Conservation (phyloP, 2,329 filamentous ascomycete species). For the Cucurbitaria berberidis region DNA sequence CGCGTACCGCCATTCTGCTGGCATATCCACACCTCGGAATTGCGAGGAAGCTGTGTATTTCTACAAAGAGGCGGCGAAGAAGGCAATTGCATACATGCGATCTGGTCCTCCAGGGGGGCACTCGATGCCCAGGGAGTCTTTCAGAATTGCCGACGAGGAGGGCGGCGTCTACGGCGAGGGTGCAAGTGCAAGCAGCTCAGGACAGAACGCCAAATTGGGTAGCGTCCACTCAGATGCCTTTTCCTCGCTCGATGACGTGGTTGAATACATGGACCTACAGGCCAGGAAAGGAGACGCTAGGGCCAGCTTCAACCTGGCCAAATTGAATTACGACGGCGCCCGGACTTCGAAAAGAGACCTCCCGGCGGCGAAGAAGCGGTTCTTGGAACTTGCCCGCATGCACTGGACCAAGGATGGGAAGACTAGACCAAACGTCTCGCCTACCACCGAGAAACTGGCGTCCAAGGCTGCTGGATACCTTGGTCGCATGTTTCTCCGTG, state of each 20-base stretch:
- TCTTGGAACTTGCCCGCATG: slow-evolving; percentile 76
- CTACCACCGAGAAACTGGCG: slow-evolving; percentile 76
- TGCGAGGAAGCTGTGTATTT: slow-evolving; percentile 85
- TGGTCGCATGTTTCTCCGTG: slow-evolving; percentile 86
- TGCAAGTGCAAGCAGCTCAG: slow-evolving; percentile 87
- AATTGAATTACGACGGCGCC: slow-evolving; percentile 87
- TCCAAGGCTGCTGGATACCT: slow-evolving; percentile 86
- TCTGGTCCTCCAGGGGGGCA: slow-evolving; percentile 90
- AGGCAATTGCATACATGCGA: slow-evolving; percentile 85
- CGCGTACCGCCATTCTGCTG: slow-evolving; percentile 82
- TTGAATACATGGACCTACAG: slow-evolving; percentile 92
- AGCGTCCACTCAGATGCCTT: slow-evolving; percentile 79
- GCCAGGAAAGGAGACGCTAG: slow-evolving; percentile 88
- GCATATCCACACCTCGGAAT: slow-evolving; percentile 82
- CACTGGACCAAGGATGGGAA: slow-evolving; percentile 86
- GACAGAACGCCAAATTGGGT: slow-evolving; percentile 76
- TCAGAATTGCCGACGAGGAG: slow-evolving; percentile 85
- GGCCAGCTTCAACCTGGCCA: slow-evolving; percentile 83
- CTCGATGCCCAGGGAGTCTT: slow-evolving; percentile 76
- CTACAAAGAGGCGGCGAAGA: slow-evolving; percentile 93
- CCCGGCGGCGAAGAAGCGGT: slow-evolving; percentile 77
- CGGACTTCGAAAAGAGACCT: slow-evolving; percentile 76
- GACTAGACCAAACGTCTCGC: slow-evolving; percentile 70
- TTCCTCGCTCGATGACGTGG: slow-evolving; percentile 87
- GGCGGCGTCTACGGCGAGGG: slow-evolving; percentile 96